A percentile compares a stretch with the other conserved stretches of the same genome.
phyloP scores from a whole-genome alignment of 495 filamentous ascomycete species.

The Penicillium simplicissimum region DNA sequence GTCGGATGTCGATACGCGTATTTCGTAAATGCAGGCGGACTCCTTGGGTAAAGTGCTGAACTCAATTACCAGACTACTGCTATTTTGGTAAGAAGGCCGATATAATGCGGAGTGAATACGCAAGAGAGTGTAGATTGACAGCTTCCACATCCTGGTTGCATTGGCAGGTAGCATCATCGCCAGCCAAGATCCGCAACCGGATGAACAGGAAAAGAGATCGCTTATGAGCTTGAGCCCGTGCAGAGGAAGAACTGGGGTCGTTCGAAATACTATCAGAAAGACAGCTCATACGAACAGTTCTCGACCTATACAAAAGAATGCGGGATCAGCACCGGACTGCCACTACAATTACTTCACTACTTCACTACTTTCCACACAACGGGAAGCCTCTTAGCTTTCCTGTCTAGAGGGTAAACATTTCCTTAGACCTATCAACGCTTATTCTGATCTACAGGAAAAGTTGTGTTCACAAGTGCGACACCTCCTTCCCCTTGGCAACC shows the following conservation, averaged over 20 bases:
- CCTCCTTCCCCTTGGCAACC: neutral
- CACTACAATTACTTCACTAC: no score
- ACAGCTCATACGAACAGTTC: neutral
- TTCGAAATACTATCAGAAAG: neutral
- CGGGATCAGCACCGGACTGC: no score
- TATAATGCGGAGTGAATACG: neutral
- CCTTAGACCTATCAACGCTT: neutral
- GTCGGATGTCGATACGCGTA: neutral
- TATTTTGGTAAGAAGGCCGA: neutral
- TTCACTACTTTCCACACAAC: no score
- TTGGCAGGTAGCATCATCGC: neutral
- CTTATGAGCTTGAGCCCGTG: no score
- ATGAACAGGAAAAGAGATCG: neutral
- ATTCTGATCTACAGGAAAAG: neutral
- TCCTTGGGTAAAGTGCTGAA: neutral
- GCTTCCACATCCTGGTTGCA: neutral
- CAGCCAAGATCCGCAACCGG: slow-evolving; percentile 2
- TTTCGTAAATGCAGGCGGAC: neutral
- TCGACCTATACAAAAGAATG: no score
- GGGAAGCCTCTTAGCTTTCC: no score
- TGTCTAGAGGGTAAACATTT: no score
- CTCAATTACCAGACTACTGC: neutral
- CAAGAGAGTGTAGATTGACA: neutral
- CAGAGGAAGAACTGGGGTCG: neutral
- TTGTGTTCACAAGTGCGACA: neutral